These are phyloP conservation scores for Pestalotiopsis sp. DNA, from an alignment of 2,329 filamentous ascomycete species.

Conservation along the genomic window DNA sequence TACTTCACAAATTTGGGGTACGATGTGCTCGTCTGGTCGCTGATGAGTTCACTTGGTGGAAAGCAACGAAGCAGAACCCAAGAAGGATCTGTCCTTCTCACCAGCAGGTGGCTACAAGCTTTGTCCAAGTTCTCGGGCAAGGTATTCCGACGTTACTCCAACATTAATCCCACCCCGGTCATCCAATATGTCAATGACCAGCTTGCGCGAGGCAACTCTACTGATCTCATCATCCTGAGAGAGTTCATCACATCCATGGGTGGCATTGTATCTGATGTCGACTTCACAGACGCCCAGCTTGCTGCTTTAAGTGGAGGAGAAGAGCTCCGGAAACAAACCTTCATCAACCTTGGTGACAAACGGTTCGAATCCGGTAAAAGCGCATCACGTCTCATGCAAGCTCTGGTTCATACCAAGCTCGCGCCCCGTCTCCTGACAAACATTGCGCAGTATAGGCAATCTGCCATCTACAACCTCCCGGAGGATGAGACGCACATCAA, in stretches of 20 bases:
- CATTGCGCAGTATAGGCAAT: slow-evolving; percentile 86
- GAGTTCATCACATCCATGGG: slow-evolving; percentile 93
- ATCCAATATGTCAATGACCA: slow-evolving; percentile 89
- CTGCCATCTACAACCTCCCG: slow-evolving; percentile 77
- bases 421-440: slow-evolving; percentile 85
- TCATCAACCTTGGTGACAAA: slow-evolving; percentile 79
- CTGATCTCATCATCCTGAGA: slow-evolving; percentile 87
- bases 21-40: slow-evolving; percentile 89
- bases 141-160: slow-evolving; percentile 83
- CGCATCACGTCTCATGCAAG: slow-evolving; percentile 77
- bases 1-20: slow-evolving; percentile 94
- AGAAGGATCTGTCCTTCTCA: slow-evolving; percentile 67
- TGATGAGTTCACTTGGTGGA: slow-evolving; percentile 73
- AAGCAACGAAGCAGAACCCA: slow-evolving; percentile 66
- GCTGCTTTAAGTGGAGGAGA: slow-evolving; percentile 87
- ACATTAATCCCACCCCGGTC: slow-evolving; percentile 82
- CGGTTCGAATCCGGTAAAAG: slow-evolving; percentile 76
- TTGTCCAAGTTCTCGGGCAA: slow-evolving; percentile 89
- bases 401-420: slow-evolving; percentile 76
- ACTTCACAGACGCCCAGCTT: slow-evolving; percentile 87
- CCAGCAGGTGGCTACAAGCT: slow-evolving; percentile 89
- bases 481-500: slow-evolving; percentile 82
- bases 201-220: slow-evolving; percentile 79
- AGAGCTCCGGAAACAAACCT: slow-evolving; percentile 75
- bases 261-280: slow-evolving; percentile 83